Conservation (phyloP, 805 yeast genomes). For the Teunomyces lycoperdinae region DNA sequence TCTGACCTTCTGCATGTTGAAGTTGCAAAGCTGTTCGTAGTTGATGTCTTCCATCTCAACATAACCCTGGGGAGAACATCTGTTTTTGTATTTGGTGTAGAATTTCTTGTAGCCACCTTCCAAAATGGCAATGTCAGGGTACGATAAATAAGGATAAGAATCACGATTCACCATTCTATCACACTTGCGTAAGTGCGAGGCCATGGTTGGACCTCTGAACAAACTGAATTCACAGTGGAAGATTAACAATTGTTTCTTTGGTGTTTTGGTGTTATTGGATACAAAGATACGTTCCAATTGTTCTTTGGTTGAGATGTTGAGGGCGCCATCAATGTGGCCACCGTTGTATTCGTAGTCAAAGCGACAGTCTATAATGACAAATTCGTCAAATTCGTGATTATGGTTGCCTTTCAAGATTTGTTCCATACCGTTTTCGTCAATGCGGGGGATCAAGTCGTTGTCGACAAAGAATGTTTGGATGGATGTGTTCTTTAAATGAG, state of each 20-base stretch:
- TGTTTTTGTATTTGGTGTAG: conserved; percentile 52
- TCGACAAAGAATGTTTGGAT: conserved; percentile 30
- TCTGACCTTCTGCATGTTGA: conserved; percentile 42
- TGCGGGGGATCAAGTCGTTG: conserved; percentile 68
- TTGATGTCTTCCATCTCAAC: conserved; percentile 70
- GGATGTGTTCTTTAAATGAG: conserved; percentile 26
- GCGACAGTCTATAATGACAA: conserved; percentile 77
- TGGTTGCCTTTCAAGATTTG: conserved; percentile 55
- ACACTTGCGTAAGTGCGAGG: conserved; percentile 75
- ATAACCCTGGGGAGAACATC: conserved; percentile 76
- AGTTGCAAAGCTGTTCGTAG: conserved; percentile 40
- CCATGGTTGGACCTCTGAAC: conserved; percentile 92
- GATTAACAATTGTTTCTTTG: conserved; percentile 51
- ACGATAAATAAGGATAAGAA: conserved; percentile 75
- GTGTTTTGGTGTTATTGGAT: conserved; percentile 6
- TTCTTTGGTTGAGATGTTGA: conserved; percentile 70
- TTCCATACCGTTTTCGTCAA: conserved; percentile 55
- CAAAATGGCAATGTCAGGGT: conserved; percentile 84
- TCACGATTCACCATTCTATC: conserved; percentile 75
- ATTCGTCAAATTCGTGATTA: conserved; percentile 50
- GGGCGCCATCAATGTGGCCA: conserved; percentile 85
- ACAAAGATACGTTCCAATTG: conserved; percentile 60
- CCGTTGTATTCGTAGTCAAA: conserved; percentile 90
- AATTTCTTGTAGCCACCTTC: conserved; percentile 91
- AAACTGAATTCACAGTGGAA: conserved; percentile 96